These are phyloP conservation scores for Pleurostoma richardsiae DNA, from an alignment of 2,329 filamentous ascomycete genomes.

Conservation along the genomic window DNA sequence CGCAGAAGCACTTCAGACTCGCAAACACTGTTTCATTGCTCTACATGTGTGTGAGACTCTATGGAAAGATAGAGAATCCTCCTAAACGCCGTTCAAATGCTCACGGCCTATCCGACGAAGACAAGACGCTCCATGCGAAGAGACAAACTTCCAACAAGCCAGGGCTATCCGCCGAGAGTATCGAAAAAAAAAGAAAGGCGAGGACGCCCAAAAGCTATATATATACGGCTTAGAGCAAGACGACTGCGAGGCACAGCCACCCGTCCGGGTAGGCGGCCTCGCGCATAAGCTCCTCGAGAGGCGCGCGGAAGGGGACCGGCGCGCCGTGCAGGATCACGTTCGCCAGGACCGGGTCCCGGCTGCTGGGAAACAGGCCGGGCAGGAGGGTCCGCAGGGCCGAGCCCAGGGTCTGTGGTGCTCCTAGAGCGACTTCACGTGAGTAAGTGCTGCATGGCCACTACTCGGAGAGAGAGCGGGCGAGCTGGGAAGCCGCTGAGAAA, in stretches of 20 bases:
- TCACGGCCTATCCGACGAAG: no score
- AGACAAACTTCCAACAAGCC: no score
- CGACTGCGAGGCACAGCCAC: constrained; percentile 79
- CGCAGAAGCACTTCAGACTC: no score
- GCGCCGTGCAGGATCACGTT: constrained; percentile 83
- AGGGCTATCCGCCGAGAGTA: no score
- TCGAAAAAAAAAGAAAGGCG: no score
- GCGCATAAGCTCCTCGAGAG: constrained; percentile 76
- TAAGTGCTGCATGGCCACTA: no score
- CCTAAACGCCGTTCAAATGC: no score
- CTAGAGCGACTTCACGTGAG: constrained; percentile 9
- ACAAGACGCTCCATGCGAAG: no score
- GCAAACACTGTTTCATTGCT: no score
- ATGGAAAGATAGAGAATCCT: no score
- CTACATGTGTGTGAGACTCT: no score
- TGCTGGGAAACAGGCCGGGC: constrained; percentile 81
- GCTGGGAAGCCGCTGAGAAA: neutral
- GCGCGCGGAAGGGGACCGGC: constrained; percentile 72
- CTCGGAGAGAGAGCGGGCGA: neutral
- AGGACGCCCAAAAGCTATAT: no score
- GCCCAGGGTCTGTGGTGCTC: constrained; percentile 54
- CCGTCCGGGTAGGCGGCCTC: constrained; percentile 87
- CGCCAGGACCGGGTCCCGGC: constrained; percentile 77
- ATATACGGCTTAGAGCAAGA: constrained; percentile 48
- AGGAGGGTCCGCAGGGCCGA: constrained; percentile 70